phyloP scores from a whole-genome alignment of 495 filamentous ascomycete genomes.

The Aspergillus baeticus region DNA sequence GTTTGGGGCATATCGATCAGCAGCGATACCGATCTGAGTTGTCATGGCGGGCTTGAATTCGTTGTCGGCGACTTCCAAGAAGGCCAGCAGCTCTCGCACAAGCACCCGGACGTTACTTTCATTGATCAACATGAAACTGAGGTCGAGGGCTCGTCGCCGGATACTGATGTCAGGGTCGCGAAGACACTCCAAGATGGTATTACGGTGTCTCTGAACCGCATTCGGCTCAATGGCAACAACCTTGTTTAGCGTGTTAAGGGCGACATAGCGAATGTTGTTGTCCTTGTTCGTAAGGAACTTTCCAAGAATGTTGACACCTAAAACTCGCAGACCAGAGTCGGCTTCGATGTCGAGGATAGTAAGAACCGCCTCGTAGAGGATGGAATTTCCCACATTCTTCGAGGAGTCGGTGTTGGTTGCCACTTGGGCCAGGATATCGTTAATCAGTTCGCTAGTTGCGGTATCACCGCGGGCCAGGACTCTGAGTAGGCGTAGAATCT shows the following conservation, averaged over 20 bases:
- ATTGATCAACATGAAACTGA: conserved; percentile 98
- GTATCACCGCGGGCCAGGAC: conserved; percentile 85
- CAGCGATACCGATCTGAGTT: conserved; percentile 93
- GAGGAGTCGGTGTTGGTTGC: conserved; percentile 97
- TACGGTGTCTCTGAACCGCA: conserved; percentile 93
- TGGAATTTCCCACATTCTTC: conserved; percentile 98
- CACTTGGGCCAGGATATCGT: conserved; percentile 97
- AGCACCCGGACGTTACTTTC: conserved; percentile 92
- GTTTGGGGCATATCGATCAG: conserved; percentile 91
- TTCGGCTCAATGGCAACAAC: conserved; percentile 98
- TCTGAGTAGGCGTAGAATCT: conserved; percentile 82
- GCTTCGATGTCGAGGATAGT: conserved; percentile 98
- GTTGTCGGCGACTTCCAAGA: conserved; percentile 94
- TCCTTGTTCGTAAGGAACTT: conserved; percentile 97
- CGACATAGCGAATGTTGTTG: conserved; percentile 99
- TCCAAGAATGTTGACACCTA: conserved; percentile 96
- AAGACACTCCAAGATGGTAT: conserved; percentile 94
- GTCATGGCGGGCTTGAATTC: conserved; percentile 99
- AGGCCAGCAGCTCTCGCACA: conserved; percentile 87
- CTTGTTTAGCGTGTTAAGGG: conserved; percentile 95
- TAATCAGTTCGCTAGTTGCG: conserved; percentile 92
- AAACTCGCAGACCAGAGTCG: conserved; percentile 86
- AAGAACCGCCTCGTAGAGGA: conserved; percentile 94
- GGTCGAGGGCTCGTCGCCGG: conserved; percentile 85
- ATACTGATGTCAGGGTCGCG: conserved; percentile 99